Percentiles rank a stretch among this genome's conserved stretches.
phyloP scores from a whole-genome alignment of 805 yeast genomes.

The Hanseniaspora clermontiae region DNA sequence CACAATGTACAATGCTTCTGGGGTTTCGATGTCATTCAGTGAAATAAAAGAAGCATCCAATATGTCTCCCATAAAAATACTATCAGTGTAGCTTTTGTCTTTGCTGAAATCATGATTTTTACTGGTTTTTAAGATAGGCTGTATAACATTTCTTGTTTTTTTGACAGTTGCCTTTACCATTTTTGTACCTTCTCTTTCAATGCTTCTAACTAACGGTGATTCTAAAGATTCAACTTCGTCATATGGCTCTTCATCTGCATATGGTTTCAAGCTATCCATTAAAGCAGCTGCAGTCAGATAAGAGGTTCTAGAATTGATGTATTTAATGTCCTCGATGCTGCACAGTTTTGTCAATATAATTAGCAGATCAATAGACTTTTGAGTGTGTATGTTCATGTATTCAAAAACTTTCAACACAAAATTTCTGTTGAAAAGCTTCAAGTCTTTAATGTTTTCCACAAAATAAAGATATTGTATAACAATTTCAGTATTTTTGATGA shows the following conservation, averaged over 20 bases:
- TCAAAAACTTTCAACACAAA: not conserved
- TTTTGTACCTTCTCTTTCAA: not conserved
- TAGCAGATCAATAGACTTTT: not conserved
- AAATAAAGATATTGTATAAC: not conserved
- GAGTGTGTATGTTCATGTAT: not conserved
- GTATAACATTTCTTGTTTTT: not conserved
- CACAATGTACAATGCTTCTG: slow-evolving; percentile 35
- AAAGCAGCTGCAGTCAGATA: not conserved
- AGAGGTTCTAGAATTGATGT: not conserved
- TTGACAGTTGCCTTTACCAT: not conserved
- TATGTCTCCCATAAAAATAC: not conserved
- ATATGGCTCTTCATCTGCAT: not conserved
- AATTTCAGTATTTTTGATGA: not conserved
- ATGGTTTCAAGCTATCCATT: not conserved
- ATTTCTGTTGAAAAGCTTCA: not conserved
- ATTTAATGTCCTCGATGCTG: not conserved
- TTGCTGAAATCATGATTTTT: not conserved
- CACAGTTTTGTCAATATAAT: not conserved
- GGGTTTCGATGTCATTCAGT: slow-evolving; percentile 30
- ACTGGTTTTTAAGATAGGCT: not conserved
- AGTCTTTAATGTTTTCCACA: not conserved
- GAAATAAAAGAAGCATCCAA: not conserved
- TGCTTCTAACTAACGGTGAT: not conserved
- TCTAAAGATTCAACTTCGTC: not conserved
- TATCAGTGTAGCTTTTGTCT: not conserved